Evolutionary conservation across 495 filamentous ascomycete genomes (phyloP).

Genomic region (Evansstolkia leycettana): DNA sequence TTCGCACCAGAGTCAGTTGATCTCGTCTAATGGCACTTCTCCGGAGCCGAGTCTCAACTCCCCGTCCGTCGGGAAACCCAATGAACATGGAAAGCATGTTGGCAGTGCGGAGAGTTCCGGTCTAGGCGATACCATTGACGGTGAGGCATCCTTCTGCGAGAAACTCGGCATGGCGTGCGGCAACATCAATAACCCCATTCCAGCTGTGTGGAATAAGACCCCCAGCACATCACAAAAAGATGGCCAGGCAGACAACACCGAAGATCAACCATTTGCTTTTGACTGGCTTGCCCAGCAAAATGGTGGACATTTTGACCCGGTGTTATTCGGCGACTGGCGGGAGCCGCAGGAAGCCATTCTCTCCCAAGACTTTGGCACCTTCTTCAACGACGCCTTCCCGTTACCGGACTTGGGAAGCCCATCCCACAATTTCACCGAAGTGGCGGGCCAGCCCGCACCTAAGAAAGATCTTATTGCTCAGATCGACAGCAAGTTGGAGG

Average conservation of each 20-base stretch:
- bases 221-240: conserved; percentile 18
- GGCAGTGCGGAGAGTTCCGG: conserved; percentile 12
- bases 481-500: conserved; percentile 53
- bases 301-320: conserved; percentile 79
- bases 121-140: conserved; percentile 33
- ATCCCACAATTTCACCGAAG: conserved; percentile 49
- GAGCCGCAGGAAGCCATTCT: conserved; percentile 71
- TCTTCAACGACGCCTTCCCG: conserved; percentile 84
- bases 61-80: conserved; percentile 44
- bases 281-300: conserved; percentile 79
- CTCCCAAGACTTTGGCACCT: conserved; percentile 57
- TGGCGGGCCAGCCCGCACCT: conserved; percentile 24
- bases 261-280: conserved; percentile 27
- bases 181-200: conserved; percentile 56
- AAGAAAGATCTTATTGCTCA: conserved; percentile 64
- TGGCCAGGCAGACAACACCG: conserved; percentile 5
- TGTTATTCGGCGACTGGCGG: conserved; percentile 86
- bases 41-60: conserved; percentile 53
- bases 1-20: conserved; percentile 45
- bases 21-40: conserved; percentile 81
- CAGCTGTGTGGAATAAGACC: conserved; percentile 27
- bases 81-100: conserved; percentile 27
- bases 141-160: conserved; percentile 54
- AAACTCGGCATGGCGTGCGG: conserved; percentile 62
- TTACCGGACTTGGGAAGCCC: conserved; percentile 62